Evolutionary conservation across 331 rosid genomes (phyloP).

Genomic region (Phaseolus coccineus): DNA sequence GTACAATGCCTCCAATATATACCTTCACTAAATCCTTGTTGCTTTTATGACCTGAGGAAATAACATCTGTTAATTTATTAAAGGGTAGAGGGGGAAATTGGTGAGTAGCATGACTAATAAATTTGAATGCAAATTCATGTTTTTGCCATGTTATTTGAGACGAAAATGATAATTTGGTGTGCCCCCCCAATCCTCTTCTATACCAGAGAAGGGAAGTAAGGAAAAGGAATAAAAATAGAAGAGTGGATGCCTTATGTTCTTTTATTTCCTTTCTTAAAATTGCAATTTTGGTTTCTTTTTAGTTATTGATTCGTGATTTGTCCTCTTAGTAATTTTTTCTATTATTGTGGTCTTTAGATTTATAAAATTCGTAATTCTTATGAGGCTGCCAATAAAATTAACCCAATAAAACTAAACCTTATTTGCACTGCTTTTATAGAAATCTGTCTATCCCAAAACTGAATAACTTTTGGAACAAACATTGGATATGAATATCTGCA

Average conservation of each 20-base stretch:
- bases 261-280: neutral
- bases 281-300: too few species aligned
- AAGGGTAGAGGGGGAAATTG: neutral
- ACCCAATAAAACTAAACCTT: too few species aligned
- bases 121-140: neutral
- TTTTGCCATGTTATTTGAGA: neutral
- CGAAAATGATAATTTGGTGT: neutral
- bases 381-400: too few species aligned
- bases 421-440: too few species aligned
- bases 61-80: neutral
- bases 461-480: too few species aligned
- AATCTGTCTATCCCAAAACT: too few species aligned
- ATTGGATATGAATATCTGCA: too few species aligned
- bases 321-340: too few species aligned
- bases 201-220: too few species aligned
- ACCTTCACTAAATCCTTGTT: conserved; percentile 1
- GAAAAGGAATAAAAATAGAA: neutral
- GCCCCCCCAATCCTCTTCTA: neutral
- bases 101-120: neutral
- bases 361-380: too few species aligned
- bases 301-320: too few species aligned
- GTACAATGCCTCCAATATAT: conserved; percentile 17
- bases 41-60: neutral
- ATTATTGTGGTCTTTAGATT: too few species aligned
- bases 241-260: neutral